Evolutionary conservation across 148 eudicot species (phyloP).

Genomic region (Amaranthus cruentus): DNA sequence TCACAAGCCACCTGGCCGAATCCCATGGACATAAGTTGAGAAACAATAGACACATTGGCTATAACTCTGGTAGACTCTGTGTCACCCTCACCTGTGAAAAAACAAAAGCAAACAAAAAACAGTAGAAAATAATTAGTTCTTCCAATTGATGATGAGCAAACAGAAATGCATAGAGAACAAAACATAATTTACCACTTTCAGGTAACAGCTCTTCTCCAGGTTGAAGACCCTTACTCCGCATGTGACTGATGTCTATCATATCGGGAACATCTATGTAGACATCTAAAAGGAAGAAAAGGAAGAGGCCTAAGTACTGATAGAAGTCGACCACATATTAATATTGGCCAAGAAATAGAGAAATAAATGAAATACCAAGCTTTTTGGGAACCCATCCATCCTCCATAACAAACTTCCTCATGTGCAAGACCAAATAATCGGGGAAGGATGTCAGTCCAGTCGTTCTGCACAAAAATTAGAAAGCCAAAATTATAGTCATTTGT

Average conservation of each 20-base stretch:
- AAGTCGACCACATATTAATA: neutral
- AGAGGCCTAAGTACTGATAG: neutral
- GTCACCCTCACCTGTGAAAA: constrained; percentile 37
- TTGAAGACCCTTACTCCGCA: constrained; percentile 96
- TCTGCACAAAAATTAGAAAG: constrained; percentile 32
- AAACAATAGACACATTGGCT: constrained; percentile 66
- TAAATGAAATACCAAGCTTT: constrained; percentile 60
- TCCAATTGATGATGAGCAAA: neutral
- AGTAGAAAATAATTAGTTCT: neutral
- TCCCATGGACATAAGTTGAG: constrained; percentile 86
- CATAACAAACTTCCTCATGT: constrained; percentile 96
- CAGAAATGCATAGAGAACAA: neutral
- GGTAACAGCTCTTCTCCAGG: constrained; percentile 97
- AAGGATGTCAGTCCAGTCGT: constrained; percentile 91
- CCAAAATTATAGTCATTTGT: neutral
- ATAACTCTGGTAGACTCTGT: constrained; percentile 32
- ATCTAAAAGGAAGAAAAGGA: constrained; percentile 43
- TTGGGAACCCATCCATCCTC: constrained; percentile 99
- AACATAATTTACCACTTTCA: constrained; percentile 51
- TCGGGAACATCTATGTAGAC: constrained; percentile 97
- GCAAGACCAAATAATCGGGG: constrained; percentile 95
- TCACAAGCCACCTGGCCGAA: constrained; percentile 65
- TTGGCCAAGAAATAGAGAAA: constrained; percentile 7
- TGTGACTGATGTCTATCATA: constrained; percentile 74
- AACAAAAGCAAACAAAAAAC: neutral